A percentile compares a stretch with the other conserved stretches of the same genome.
Conservation (phyloP, 768 basidiomycete genomes). For the Lanmaoa rubissima region DNA sequence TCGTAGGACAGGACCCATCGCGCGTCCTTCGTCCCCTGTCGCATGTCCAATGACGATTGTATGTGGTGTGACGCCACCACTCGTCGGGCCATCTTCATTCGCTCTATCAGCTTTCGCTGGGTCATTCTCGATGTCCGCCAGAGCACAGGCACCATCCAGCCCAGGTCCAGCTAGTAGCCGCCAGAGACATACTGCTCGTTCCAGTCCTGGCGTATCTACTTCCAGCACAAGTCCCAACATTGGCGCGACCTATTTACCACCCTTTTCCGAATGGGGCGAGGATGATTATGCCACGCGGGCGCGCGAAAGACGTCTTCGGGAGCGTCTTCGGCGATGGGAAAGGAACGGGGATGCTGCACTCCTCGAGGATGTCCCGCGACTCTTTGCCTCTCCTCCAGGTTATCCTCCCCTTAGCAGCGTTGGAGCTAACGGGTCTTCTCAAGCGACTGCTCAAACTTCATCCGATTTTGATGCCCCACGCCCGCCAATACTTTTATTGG, state of each 20-base stretch:
- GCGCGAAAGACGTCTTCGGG: slow-evolving; percentile 68
- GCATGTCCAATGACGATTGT: slow-evolving; percentile 76
- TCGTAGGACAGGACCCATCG: slow-evolving; percentile 63
- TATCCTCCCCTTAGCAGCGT: slow-evolving; percentile 4
- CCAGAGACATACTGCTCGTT: slow-evolving; percentile 18
- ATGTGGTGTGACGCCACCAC: slow-evolving; percentile 81
- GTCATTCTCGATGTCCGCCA: slow-evolving; percentile 11
- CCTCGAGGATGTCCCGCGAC: slow-evolving; percentile 61
- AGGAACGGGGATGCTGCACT: slow-evolving; percentile 51
- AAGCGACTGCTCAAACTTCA: slow-evolving; percentile 25
- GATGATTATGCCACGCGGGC: slow-evolving; percentile 62
- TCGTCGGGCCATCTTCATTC: slow-evolving; percentile 47
- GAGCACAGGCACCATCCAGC: slow-evolving; percentile 11
- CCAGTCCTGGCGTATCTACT: slow-evolving; percentile 25
- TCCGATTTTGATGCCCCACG: slow-evolving; percentile 26
- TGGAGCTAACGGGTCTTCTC: slow-evolving; percentile 4
- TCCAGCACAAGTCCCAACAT: slow-evolving; percentile 35
- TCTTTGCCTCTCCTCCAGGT: slow-evolving; percentile 34
- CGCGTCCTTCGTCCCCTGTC: slow-evolving; percentile 58
- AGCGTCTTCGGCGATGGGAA: slow-evolving; percentile 75
- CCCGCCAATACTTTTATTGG: slow-evolving; percentile 25
- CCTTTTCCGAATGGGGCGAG: slow-evolving; percentile 57
- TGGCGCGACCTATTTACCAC: neutral
- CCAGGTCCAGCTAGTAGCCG: neutral
- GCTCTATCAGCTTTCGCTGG: slow-evolving; percentile 8